These are phyloP conservation scores for Trametes pubescens DNA, from an alignment of 1,284 basidiomycete genomes.

Conservation along the genomic window DNA sequence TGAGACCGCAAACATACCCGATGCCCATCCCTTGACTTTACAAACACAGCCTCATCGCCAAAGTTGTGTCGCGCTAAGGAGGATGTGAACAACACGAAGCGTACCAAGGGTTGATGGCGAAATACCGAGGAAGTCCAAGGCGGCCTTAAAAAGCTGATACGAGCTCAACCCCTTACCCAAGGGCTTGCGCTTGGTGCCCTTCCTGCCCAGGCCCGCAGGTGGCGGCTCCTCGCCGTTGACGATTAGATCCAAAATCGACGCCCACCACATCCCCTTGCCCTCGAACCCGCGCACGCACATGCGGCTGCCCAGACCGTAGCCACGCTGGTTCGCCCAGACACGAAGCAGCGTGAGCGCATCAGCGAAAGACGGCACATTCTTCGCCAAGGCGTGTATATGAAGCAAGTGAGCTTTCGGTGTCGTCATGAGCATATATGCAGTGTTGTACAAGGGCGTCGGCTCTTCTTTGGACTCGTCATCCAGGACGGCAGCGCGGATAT, in stretches of 20 bases:
- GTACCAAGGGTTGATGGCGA: constrained; percentile 12
- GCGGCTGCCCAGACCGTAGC: constrained; percentile 66
- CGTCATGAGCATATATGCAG: constrained; percentile 72
- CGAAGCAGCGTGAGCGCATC: constrained; percentile 86
- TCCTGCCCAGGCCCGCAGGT: constrained; percentile 39
- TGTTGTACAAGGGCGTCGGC: constrained; percentile 85
- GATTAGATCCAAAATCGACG: constrained; percentile 73
- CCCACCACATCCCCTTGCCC: constrained; percentile 74
- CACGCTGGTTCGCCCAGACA: constrained; percentile 92
- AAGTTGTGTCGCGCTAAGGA: constrained; percentile 76
- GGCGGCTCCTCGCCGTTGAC: constrained; percentile 72
- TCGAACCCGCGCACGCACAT: constrained; percentile 75
- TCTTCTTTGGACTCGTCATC: constrained; percentile 30
- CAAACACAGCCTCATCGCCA: constrained; percentile 65
- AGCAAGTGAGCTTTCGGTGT: constrained; percentile 76
- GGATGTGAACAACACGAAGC: not conserved
- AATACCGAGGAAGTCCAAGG: constrained; percentile 80
- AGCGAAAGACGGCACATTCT: constrained; percentile 69
- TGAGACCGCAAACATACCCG: constrained; percentile 47
- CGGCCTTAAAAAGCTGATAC: constrained; percentile 87
- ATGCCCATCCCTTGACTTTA: constrained; percentile 61
- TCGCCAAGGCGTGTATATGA: constrained; percentile 70
- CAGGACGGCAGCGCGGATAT: constrained; percentile 57
- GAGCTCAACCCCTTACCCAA: constrained; percentile 82
- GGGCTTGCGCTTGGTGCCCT: constrained; percentile 57